phyloP scores from a whole-genome alignment of 2,329 filamentous ascomycete species.

The Pyrenophora seminiperda region DNA sequence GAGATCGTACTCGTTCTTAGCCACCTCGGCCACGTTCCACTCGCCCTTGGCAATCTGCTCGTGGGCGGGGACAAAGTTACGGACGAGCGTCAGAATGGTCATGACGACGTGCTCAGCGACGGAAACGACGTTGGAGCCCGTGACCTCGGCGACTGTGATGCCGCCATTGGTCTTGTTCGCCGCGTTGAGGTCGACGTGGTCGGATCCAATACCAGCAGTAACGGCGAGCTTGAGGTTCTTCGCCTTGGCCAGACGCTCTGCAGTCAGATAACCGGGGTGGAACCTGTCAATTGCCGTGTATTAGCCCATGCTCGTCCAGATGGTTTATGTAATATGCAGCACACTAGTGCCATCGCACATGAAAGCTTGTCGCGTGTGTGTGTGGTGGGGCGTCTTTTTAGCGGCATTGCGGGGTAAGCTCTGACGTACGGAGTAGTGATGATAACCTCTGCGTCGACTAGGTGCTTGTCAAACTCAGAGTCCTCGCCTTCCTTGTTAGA shows the following conservation, averaged over 20 bases:
- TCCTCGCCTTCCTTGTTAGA: conserved; percentile 95
- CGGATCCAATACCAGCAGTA: conserved; percentile 96
- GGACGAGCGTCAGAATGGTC: conserved; percentile 94
- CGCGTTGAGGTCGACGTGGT: conserved; percentile 95
- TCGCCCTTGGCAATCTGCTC: conserved; percentile 88
- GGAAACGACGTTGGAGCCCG: conserved; percentile 96
- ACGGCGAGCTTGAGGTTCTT: conserved; percentile 99
- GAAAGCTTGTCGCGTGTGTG: conserved; percentile 25
- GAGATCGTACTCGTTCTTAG: conserved; percentile 98
- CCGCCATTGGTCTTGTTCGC: conserved; percentile 99
- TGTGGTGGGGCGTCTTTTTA: conserved; percentile 34
- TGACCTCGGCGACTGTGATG: conserved; percentile 96
- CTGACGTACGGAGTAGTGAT: conserved; percentile 87
- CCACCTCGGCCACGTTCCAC: conserved; percentile 93
- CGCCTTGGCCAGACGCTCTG: conserved; percentile 93
- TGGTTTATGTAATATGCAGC: conserved; percentile 10
- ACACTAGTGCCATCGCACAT: conserved; percentile 16
- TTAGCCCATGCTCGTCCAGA: conserved; percentile 23
- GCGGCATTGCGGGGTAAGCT: conserved; percentile 37
- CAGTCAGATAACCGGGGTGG: conserved; percentile 97
- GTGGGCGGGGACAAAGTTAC: conserved; percentile 98
- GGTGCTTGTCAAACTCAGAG: conserved; percentile 92
- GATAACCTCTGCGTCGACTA: conserved; percentile 97
- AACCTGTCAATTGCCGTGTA: conserved; percentile 63
- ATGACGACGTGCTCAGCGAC: conserved; percentile 99